A percentile compares a stretch with the other conserved stretches of the same genome.
Conservation (phyloP, 2,329 filamentous ascomycete species). For the Grosmannia huntii region DNA sequence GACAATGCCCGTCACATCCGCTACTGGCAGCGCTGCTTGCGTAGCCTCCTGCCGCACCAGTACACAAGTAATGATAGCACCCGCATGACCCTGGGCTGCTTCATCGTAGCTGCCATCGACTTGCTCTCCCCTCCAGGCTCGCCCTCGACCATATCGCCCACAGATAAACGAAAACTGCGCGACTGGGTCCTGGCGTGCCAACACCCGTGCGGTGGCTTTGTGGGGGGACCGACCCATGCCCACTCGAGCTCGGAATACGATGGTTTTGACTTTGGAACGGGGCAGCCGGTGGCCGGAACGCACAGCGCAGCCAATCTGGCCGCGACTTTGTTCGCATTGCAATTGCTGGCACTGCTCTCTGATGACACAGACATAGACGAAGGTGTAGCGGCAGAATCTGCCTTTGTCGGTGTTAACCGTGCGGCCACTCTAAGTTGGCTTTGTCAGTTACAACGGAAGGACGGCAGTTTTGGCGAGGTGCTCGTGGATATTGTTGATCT, state of each 20-base stretch:
- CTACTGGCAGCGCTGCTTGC: slow-evolving; percentile 87
- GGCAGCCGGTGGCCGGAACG: slow-evolving; percentile 30
- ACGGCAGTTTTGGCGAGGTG: slow-evolving; percentile 88
- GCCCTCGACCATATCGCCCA: slow-evolving; percentile 19
- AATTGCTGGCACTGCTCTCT: slow-evolving; percentile 48
- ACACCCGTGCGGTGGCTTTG: slow-evolving; percentile 77
- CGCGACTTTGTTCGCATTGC: slow-evolving; percentile 78
- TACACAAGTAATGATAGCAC: slow-evolving; percentile 87
- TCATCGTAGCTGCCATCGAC: slow-evolving; percentile 77
- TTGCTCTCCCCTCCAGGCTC: slow-evolving; percentile 46
- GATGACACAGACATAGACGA: slow-evolving; percentile 5
- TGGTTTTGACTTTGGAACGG: slow-evolving; percentile 19
- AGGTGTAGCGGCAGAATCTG: slow-evolving; percentile 10
- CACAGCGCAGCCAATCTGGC: slow-evolving; percentile 57
- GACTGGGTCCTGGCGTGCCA: slow-evolving; percentile 81
- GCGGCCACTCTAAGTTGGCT: slow-evolving; percentile 62
- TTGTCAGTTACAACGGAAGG: slow-evolving; percentile 57
- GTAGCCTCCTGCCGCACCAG: slow-evolving; percentile 62
- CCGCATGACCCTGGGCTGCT: slow-evolving; percentile 80
- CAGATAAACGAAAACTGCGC: slow-evolving; percentile 33
- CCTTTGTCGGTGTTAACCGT: slow-evolving; percentile 53
- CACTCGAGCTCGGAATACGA: slow-evolving; percentile 21
- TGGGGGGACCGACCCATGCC: slow-evolving; percentile 63
- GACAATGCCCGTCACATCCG: slow-evolving; percentile 61
- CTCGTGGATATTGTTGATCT: slow-evolving; percentile 34